A percentile compares a stretch with the other conserved stretches of the same genome.
These are phyloP conservation scores for Rhinocladiella similis DNA, from an alignment of 2,329 filamentous ascomycete species.

Conservation along the genomic window DNA sequence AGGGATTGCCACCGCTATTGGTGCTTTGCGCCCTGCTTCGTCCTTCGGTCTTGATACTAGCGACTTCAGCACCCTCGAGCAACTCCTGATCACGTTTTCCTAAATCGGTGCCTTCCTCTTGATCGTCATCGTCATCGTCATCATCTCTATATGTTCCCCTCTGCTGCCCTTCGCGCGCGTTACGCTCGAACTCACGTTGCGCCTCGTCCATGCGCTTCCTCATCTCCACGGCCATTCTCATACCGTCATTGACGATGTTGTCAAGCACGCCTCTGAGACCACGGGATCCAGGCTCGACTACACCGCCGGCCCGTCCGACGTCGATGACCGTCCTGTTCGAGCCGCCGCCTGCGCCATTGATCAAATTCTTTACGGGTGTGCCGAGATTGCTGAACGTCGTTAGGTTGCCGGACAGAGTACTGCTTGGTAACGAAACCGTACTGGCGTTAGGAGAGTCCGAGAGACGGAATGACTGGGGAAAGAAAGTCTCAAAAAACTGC, in stretches of 20 bases:
- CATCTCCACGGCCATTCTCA: conserved; percentile 92
- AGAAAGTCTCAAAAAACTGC: conserved; percentile 95
- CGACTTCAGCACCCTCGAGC: conserved; percentile 72
- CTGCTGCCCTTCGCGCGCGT: conserved; percentile 61
- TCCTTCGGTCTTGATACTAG: conserved; percentile 40
- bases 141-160: conserved; percentile 40
- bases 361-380: conserved; percentile 45
- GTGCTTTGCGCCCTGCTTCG: conserved; percentile 20
- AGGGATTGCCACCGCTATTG: neutral
- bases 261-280: conserved; percentile 90
- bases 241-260: conserved; percentile 96
- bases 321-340: conserved; percentile 33
- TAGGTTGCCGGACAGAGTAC: conserved; percentile 64
- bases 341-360: conserved; percentile 36
- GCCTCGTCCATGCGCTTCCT: conserved; percentile 92
- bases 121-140: conserved; percentile 53
- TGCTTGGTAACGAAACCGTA: conserved; percentile 37
- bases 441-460: conserved; percentile 60
- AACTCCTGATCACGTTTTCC: conserved; percentile 62
- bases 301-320: conserved; percentile 53
- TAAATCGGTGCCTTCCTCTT: conserved; percentile 40
- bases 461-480: conserved; percentile 88
- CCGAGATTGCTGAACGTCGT: conserved; percentile 81
- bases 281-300: conserved; percentile 66
- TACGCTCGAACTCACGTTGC: conserved; percentile 85